Evolutionary conservation across 768 basidiomycete genomes (phyloP), one percentile per base, ranked within the genome.

Genomic region (Xanthoconium purpureum): DNA sequence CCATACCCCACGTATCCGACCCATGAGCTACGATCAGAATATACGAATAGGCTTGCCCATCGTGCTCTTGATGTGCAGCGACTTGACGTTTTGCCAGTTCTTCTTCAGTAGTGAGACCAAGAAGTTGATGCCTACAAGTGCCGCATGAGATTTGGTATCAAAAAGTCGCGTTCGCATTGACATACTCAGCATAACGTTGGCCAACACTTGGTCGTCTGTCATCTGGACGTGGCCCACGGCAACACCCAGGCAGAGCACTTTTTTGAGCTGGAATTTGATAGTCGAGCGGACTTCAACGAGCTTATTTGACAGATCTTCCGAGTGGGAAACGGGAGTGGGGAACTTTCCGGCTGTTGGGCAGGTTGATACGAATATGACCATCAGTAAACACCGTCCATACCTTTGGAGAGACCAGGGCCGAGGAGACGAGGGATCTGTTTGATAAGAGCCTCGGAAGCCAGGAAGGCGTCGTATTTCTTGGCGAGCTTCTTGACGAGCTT

Each of bases 211-310:
- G 77, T 99, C 97, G 64, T 98, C 94, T 56, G 81, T 88, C 95
- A 99, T 98, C 73, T 96, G 83, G 74, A 96, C 83, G 77, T 99
- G 94, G 66, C 95, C 97, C 61, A 99, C 90, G 67, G 97, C 97
- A 63, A 98, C 96, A 80, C 94, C 97, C 78, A 99, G 81, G 80
- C 97, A 99, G 55, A 99, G 83, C 57, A 98, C 97, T 81, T 94
- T 94, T 85, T 98, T 98, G 54, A 98, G 85, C 83, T 98, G 96
- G 91, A 98, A 98, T 80, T 98, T 99, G 85, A 99, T 98, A 63
- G 96, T 98, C 64, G 94, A 96, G 72, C 92, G 89, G 65, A 99
- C 95, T 75, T 99, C 97, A 63, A 77, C 85, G 72, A 97, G 80
- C 80, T 98, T 98, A 81, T 85, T 89, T 71, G 69, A 66, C 53